phyloP scores from a whole-genome alignment of 1,284 basidiomycete species.

The Irpex lacteus region DNA sequence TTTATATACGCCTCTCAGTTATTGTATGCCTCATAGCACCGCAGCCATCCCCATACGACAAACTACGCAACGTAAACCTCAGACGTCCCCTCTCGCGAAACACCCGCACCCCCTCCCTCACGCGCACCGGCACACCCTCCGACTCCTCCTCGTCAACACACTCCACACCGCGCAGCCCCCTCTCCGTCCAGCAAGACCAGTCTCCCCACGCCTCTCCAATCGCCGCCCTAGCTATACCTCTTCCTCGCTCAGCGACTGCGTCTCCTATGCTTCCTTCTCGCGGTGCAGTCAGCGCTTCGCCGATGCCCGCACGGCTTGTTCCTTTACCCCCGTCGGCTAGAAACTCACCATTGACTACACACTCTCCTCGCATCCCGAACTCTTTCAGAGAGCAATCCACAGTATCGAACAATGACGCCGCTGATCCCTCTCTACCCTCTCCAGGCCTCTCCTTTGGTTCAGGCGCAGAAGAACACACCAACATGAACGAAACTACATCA shows the following conservation, averaged over 20 bases:
- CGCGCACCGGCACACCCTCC: conserved; percentile 57
- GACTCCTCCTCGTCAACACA: conserved; percentile 56
- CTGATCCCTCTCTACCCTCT: conserved; percentile 2
- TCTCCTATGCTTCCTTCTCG: conserved; percentile 37
- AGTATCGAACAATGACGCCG: background rate
- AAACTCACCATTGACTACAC: conserved; percentile 9
- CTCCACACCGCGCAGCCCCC: conserved; percentile 60
- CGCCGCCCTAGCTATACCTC: conserved; percentile 44
- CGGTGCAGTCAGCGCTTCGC: background rate
- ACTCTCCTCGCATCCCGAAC: background rate
- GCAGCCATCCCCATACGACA: conserved; percentile 64
- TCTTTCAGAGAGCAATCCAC: background rate
- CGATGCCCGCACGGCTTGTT: conserved; percentile 15
- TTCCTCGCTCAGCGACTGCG: conserved; percentile 52
- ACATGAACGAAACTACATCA: background rate
- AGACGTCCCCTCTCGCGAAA: conserved; percentile 51
- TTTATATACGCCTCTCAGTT: conserved; percentile 4
- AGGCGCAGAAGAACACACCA: conserved; percentile 2
- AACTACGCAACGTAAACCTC: conserved; percentile 61
- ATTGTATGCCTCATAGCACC: background rate
- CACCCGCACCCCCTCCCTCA: conserved; percentile 66
- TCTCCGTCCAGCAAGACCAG: conserved; percentile 37
- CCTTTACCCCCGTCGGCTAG: conserved; percentile 15
- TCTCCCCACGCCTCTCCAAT: conserved; percentile 45
- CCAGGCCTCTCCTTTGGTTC: conserved; percentile 10